Percentiles rank a stretch among this genome's conserved stretches.
Evolutionary conservation across 352 stramenopile genomes (phyloP).

Genomic region (Pythium grandisporangium): DNA sequence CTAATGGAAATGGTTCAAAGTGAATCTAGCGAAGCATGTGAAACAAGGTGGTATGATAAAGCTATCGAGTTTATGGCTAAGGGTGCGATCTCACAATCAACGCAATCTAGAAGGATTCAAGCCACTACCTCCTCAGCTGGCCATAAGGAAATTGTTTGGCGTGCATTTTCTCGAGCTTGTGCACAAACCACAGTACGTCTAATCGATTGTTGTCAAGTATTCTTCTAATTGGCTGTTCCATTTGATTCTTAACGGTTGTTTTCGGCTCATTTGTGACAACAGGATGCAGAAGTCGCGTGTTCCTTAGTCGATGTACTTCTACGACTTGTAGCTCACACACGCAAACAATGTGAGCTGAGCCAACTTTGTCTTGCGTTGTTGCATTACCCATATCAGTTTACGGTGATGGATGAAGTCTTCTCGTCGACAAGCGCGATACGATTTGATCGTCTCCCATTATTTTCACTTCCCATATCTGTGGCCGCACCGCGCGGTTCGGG

Average conservation of each 20-base stretch:
- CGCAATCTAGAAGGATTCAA: too few species aligned
- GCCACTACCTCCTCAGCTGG: too few species aligned
- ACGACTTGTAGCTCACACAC: conserved; percentile 28
- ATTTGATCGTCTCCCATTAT: background rate
- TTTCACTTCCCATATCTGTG: background rate
- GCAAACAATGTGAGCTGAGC: conserved; percentile 26
- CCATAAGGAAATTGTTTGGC: too few species aligned
- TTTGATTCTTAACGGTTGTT: too few species aligned
- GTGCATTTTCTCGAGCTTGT: too few species aligned
- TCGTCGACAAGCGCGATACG: conserved; percentile 7
- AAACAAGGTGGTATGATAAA: conserved; percentile 5
- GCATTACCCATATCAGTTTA: conserved; percentile 39
- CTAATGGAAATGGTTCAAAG: background rate
- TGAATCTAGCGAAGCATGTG: conserved; percentile 1
- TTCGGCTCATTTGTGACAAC: too few species aligned
- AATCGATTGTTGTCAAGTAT: too few species aligned
- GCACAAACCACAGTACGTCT: too few species aligned
- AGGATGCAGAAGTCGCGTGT: conserved; percentile 45
- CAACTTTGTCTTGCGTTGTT: conserved; percentile 48
- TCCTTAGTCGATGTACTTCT: conserved; percentile 27
- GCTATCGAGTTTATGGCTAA: conserved; percentile 11
- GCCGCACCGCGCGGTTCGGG: background rate
- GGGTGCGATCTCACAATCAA: conserved; percentile 4
- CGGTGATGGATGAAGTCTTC: too few species aligned
- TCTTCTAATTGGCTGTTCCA: too few species aligned